These are phyloP conservation scores for Quercus suber DNA, from an alignment of 306 rosid genomes.

Conservation along the genomic window DNA sequence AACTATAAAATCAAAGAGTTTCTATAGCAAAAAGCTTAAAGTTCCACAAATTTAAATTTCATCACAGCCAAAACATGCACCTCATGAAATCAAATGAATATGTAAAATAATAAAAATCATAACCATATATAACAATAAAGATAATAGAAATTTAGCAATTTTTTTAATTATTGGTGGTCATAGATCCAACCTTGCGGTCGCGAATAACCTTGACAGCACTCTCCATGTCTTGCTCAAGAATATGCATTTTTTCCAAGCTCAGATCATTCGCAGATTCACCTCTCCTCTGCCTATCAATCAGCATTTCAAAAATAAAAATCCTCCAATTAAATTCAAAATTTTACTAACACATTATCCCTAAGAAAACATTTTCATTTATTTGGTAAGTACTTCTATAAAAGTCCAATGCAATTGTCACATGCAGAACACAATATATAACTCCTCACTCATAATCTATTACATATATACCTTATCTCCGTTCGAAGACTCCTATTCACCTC, in stretches of 20 bases:
- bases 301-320: neutral
- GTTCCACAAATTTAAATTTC: neutral
- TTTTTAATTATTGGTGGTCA: neutral
- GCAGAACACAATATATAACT: no score
- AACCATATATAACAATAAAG: neutral
- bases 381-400: no score
- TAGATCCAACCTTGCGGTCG: constrained; percentile 53
- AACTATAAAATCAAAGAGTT: neutral
- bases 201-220: constrained; percentile 53
- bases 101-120: neutral
- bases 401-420: no score
- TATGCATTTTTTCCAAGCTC: constrained; percentile 47
- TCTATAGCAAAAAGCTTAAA: neutral
- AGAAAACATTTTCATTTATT: no score
- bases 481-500: constrained; percentile 68
- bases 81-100: neutral
- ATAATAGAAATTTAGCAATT: neutral
- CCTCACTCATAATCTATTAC: neutral
- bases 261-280: constrained; percentile 66
- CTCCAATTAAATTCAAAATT: neutral
- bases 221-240: constrained; percentile 67
- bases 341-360: neutral
- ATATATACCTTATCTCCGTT: constrained; percentile 59
- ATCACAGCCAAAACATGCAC: neutral
- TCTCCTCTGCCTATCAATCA: constrained; percentile 58